phyloP scores from a whole-genome alignment of 2,329 filamentous ascomycete genomes.

The Plectosphaerella cucumerina region DNA sequence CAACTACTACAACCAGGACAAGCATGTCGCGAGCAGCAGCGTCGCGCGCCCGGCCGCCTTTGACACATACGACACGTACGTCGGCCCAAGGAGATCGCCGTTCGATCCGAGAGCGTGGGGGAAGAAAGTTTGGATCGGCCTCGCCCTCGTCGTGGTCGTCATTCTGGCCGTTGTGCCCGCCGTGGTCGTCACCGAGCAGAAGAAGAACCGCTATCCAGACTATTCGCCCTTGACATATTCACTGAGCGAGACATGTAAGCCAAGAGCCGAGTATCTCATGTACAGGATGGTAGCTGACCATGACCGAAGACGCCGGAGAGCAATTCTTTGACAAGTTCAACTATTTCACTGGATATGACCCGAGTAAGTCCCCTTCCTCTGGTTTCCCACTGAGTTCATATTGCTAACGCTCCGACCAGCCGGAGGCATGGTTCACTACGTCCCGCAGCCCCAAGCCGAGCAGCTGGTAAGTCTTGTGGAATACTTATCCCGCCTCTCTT shows the following conservation, averaged over 20 bases:
- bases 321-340: slow-evolving; percentile 52
- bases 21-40: neutral
- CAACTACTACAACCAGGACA: neutral
- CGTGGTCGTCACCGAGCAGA: slow-evolving; percentile 35
- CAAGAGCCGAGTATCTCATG: neutral
- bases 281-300: slow-evolving; percentile 1
- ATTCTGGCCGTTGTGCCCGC: slow-evolving; percentile 44
- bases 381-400: neutral
- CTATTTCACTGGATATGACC: slow-evolving; percentile 48
- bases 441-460: slow-evolving; percentile 35
- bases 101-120: slow-evolving; percentile 51
- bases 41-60: neutral
- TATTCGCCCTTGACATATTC: slow-evolving; percentile 43
- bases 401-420: slow-evolving; percentile 21
- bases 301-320: slow-evolving; percentile 37
- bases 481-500: neutral
- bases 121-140: slow-evolving; percentile 43
- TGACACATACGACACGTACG: neutral
- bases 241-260: slow-evolving; percentile 44
- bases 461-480: slow-evolving; percentile 34
- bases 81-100: neutral
- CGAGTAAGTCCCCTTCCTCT: slow-evolving; percentile 25
- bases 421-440: slow-evolving; percentile 50
- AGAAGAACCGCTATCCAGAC: slow-evolving; percentile 41
- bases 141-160: slow-evolving; percentile 35